Evolutionary conservation across 2,329 filamentous ascomycete genomes (phyloP), one percentile per base, ranked within the genome.

Genomic region (Diaporthe caulivora): DNA sequence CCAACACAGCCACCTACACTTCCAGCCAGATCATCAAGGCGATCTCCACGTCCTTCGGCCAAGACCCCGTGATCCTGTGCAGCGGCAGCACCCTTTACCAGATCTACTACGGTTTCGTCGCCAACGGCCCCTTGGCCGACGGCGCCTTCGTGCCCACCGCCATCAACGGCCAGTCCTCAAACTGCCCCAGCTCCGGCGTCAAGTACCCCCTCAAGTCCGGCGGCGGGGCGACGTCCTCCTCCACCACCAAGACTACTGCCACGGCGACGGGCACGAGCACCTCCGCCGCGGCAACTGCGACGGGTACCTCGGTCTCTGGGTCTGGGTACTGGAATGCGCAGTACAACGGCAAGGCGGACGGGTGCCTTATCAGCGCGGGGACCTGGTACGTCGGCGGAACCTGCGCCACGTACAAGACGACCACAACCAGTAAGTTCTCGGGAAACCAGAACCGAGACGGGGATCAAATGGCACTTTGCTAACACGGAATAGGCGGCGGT

Each of bases 351-450:
- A 79, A 78, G n/a, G 79, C 83, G 62, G 86, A 84, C 10, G 92
- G 92, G n/a, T 94, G 92, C 77, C 86, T 94, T 73, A 94, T 94
- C 79, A 87, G 87, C 71, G 85, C 82, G 13, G 92, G 92, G 0
- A 89, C 87, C 0, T 94, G 92, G 92, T 94, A 92, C 78, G 86
- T 87, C 0, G 87, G 85, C 1, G 92, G 92, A 2, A 92, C 91
- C 0, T 94, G 92, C 78, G 92, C 92, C 0, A 92, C 89, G 0
- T 92, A 90, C 80, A 90, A 87, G 0, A 90, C 90, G 6, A 82
- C 87, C 5, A 74, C 84, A 58, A 87, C 81, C 26, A 37, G 73
- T 75, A 68, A 11, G 67, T 51, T 0, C 1, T 6, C 21, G 0
- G 3, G 3, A 34, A 9, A 34, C 34, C 34, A 34, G 34, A 34